A percentile compares a stretch with the other conserved stretches of the same genome.
phyloP scores from a whole-genome alignment of 345 rosid species.

The Ceriops decandra region DNA sequence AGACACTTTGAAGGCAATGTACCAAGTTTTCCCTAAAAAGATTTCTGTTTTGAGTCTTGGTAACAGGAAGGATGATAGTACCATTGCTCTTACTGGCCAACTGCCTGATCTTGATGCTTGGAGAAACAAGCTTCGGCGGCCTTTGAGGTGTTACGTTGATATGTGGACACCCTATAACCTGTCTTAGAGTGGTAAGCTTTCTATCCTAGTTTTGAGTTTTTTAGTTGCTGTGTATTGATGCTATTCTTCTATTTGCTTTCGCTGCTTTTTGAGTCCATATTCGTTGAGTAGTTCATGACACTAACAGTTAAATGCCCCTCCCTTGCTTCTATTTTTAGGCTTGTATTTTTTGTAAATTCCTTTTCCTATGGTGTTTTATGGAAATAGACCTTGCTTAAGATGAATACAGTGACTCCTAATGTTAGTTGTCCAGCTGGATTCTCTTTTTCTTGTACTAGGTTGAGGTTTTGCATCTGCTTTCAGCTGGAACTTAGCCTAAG shows the following conservation, averaged over 20 bases:
- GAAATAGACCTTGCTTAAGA: no score
- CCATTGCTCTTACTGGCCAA: conserved; percentile 61
- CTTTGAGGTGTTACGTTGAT: conserved; percentile 53
- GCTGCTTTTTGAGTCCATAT: neutral
- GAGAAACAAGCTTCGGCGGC: conserved; percentile 42
- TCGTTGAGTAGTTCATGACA: neutral
- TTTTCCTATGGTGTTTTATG: no score
- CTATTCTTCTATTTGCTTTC: conserved; percentile 8
- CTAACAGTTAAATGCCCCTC: neutral
- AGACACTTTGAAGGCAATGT: conserved; percentile 65
- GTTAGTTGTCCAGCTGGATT: no score
- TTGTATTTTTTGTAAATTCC: neutral
- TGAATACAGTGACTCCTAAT: no score
- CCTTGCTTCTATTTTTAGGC: neutral
- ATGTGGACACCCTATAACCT: conserved; percentile 52
- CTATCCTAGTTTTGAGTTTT: neutral
- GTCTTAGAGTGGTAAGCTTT: conserved; percentile 13
- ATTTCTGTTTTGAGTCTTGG: conserved; percentile 55
- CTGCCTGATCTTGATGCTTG: conserved; percentile 61
- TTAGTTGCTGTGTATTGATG: neutral
- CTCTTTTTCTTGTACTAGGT: no score
- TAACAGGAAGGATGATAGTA: conserved; percentile 56
- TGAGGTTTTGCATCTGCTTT: no score
- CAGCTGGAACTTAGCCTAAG: no score
- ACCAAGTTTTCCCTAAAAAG: conserved; percentile 46